These are phyloP conservation scores for Erodium maritimum DNA, from an alignment of 345 rosid species.

Conservation along the genomic window DNA sequence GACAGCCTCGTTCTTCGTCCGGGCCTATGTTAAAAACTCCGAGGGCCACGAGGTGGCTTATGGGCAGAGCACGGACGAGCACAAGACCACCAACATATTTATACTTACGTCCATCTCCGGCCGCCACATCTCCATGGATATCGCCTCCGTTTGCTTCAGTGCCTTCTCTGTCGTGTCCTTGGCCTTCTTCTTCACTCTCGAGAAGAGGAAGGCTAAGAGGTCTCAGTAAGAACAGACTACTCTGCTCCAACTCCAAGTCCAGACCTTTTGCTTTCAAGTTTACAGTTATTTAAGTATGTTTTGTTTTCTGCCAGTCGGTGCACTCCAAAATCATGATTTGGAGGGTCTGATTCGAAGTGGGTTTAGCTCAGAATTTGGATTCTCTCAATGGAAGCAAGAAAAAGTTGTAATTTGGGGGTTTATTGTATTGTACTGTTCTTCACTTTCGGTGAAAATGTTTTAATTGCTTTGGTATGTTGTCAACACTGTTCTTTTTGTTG, in stretches of 20 bases:
- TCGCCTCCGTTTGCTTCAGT: conserved; percentile 53
- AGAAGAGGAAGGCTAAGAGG: conserved; percentile 41
- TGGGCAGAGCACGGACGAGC: conserved; percentile 38
- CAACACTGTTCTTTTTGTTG: background rate
- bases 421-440: too few relatives aligned
- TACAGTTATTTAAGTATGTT: background rate
- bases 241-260: background rate
- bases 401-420: background rate
- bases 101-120: conserved; percentile 37
- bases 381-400: background rate
- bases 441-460: background rate
- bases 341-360: background rate
- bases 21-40: conserved; percentile 42
- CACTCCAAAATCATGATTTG: too few relatives aligned
- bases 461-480: too few relatives aligned
- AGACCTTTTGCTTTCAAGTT: background rate
- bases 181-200: conserved; percentile 33
- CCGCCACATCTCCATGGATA: conserved; percentile 38
- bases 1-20: conserved; percentile 52
- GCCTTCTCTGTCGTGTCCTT: conserved; percentile 47
- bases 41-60: conserved; percentile 28
- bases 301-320: background rate
- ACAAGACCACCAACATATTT: conserved; percentile 34
- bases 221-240: background rate
- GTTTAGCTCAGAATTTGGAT: background rate